phyloP scores from a whole-genome alignment of 2,329 filamentous ascomycete genomes.

The Septoria linicola region DNA sequence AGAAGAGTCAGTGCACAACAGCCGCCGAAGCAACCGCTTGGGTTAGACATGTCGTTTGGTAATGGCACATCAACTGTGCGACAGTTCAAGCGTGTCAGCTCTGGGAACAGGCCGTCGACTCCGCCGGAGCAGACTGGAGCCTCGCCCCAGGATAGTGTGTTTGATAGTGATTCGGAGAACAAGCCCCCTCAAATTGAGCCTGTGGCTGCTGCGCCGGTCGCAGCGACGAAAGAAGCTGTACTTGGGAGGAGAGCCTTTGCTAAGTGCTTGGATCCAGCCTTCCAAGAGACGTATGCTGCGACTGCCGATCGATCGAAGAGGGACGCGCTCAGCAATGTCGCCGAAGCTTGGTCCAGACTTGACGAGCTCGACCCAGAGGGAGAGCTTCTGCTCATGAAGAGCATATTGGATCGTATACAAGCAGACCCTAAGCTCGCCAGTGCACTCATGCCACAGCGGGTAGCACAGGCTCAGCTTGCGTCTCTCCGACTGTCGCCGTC shows the following conservation, averaged over 20 bases:
- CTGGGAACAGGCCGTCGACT: slow-evolving; percentile 28
- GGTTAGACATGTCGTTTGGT: slow-evolving; percentile 87
- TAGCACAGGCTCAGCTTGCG: slow-evolving; percentile 39
- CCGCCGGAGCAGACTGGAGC: slow-evolving; percentile 25
- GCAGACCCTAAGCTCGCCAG: slow-evolving; percentile 64
- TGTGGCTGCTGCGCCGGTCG: slow-evolving; percentile 25
- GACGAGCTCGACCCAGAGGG: slow-evolving; percentile 89
- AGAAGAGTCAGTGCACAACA: slow-evolving; percentile 44
- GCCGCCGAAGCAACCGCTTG: slow-evolving; percentile 68
- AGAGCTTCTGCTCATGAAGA: slow-evolving; percentile 77
- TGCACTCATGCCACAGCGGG: slow-evolving; percentile 42
- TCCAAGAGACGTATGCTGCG: slow-evolving; percentile 84
- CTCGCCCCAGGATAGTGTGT: slow-evolving; percentile 34
- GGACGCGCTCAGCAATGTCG: slow-evolving; percentile 77
- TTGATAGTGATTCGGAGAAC: slow-evolving; percentile 61
- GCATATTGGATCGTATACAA: slow-evolving; percentile 71
- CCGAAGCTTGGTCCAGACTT: slow-evolving; percentile 80
- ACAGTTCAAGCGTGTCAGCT: slow-evolving; percentile 83
- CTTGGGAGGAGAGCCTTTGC: slow-evolving; percentile 79
- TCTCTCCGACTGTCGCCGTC: slow-evolving; percentile 33
- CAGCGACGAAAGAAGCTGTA: slow-evolving; percentile 70
- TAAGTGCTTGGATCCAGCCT: slow-evolving; percentile 76
- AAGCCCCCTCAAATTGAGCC: slow-evolving; percentile 49
- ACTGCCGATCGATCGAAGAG: slow-evolving; percentile 65
- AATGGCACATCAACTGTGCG: slow-evolving; percentile 90